Evolutionary conservation across 306 rosid species (phyloP), one percentile per base, ranked within the genome.

Genomic region (Lithocarpus polystachyus): DNA sequence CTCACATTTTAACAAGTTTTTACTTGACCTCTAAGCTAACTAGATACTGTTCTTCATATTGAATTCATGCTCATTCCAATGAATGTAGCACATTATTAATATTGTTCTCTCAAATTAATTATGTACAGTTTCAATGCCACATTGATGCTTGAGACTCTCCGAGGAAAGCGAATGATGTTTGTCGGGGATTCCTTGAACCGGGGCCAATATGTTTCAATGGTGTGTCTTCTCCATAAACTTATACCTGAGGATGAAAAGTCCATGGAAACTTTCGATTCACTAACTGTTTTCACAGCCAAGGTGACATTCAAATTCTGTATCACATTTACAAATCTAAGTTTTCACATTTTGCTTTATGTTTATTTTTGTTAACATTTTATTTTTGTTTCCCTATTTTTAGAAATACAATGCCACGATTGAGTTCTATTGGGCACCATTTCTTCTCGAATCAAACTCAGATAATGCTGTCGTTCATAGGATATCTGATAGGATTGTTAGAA

Each of bases 401-500:
- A 88, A 89, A 55, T 93, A 93, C 86, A 96, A 93, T 71, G 92
- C 98, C 3, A 96, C 98, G n/a, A 89, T 96, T 9, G 99, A 96
- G 90, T 96, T 93, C 88, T 96, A 96, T 1, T 96, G 99, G 99
- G 99, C 99, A 0, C 99, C 99, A 14, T 93, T 96, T 82, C 96
- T 96, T 72, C 88, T 96, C 0, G 94, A 96, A 74, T 96, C 99
- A 6, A 96, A 96, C 74, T 69, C 99, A 0, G 99, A 96, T 77
- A 64, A 95, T 18, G 98, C 99, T 3, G 79, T 91, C 18, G 5
- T 87, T 71, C 99, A 96, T 54, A 90, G 99, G 33, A 72, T 93
- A 75, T 80, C 93, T 2, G 99, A 96, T 33, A 88, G 99, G 80
- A 64, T 96, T 77, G 98, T 91, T 2, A 84, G 92, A 77, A 96